Conservation (phyloP, 164 flowering plant genomes). For the Amborella trichopoda region DNA sequence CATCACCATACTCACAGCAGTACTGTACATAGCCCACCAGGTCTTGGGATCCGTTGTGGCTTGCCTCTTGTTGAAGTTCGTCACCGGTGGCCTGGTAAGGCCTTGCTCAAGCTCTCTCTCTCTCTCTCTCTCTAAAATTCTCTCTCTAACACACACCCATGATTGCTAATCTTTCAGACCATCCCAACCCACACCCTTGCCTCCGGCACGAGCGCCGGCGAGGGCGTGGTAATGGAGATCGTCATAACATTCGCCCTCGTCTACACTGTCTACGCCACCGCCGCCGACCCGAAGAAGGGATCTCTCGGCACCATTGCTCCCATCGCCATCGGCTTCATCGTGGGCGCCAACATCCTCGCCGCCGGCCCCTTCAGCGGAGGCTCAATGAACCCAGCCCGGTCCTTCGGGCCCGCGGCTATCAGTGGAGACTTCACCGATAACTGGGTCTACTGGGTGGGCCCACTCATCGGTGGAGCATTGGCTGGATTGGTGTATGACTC, state of each 20-base stretch:
- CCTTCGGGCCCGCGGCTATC: constrained; percentile 64
- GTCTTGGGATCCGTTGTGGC: constrained; percentile 60
- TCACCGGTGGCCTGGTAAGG: constrained; percentile 38
- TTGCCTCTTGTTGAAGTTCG: constrained; percentile 50
- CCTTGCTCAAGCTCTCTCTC: neutral
- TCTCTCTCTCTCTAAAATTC: neutral
- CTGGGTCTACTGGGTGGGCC: constrained; percentile 82
- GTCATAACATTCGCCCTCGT: constrained; percentile 55
- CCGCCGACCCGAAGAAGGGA: constrained; percentile 66
- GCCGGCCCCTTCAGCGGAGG: constrained; percentile 73
- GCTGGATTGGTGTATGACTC: constrained; percentile 56
- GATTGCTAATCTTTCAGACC: constrained; percentile 23
- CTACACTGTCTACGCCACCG: constrained; percentile 71
- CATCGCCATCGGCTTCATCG: constrained; percentile 67
- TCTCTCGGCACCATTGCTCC: constrained; percentile 52
- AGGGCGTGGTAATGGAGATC: constrained; percentile 47
- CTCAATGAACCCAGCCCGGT: constrained; percentile 72
- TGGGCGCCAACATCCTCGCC: constrained; percentile 64
- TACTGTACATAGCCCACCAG: constrained; percentile 69
- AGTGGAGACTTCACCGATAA: constrained; percentile 31
- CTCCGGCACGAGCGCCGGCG: constrained; percentile 21
- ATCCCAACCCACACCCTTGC: constrained; percentile 41
- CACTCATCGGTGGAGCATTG: constrained; percentile 56
- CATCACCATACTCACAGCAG: constrained; percentile 55
- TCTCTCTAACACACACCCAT: neutral